Evolutionary conservation across 1,284 basidiomycete genomes (phyloP), one percentile per base, ranked within the genome.

Genomic region (Tylopilus microsporus): DNA sequence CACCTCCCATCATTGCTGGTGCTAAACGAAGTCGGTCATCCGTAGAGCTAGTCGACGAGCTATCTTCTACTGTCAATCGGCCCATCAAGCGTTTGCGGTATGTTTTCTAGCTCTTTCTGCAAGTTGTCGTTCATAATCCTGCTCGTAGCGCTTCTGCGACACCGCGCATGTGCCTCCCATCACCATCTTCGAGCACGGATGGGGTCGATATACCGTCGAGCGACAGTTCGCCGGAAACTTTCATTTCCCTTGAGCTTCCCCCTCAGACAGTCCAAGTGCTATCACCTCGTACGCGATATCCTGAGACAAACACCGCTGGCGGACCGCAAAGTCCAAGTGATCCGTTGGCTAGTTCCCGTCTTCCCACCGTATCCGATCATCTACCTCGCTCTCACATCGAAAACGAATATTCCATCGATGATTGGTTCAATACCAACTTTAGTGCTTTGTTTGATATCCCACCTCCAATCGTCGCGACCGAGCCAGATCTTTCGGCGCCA

Each of bases 241-340:
- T 54, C 19, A 18, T 41, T 57, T 10, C 39, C 30, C 7, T 4
- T 34, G 25, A n/a, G 1, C 19, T 46, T 39, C 12, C 34, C 30
- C 46, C 55, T 1, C 42, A 54, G 21, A 52, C 11, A 12, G 54
- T 41, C 16, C 2, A 13, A 16, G 30, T 30, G 5, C 11, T 32
- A 13, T 36, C 54, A 12, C 37, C 62, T 30, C 65, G 66, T 36
- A 76, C 77, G 56, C 71, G 76, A 46, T 66, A 74, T 13, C 77
- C 76, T 6, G 71, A 74, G 7, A 53, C 60, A 1, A 69, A 68
- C 13, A 46, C 30, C 1, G 36, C 58, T n/a, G n/a, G n/a, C 1
- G 16, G 54, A 39, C 50, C 66, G 5, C 75, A 74, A 48, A 65
- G 65, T 34, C 66, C 69, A 1, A 60, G 65, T 39, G 59, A 61